Base-by-base conservation (phyloP, 2,329 filamentous ascomycete genomes). In the Sphaceloma murrayae region DNA sequence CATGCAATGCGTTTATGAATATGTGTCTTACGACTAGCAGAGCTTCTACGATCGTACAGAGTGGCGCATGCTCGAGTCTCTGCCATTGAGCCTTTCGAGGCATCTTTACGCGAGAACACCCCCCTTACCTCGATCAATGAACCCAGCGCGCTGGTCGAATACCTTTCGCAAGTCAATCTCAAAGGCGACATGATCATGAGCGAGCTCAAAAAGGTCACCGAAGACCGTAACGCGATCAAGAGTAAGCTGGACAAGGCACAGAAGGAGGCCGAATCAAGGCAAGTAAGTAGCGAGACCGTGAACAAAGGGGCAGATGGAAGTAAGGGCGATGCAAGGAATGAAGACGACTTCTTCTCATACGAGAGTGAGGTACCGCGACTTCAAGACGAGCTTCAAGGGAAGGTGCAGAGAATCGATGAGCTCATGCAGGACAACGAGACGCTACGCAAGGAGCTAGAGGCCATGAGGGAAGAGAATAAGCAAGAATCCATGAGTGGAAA, bases 141-240 rank as follows among this genome's bases (percentile, higher is more conserved):
- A 48, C 85, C 89, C 0, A 76, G 78, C 43, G 82, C 87, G 2
- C 70, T 98, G 24, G 75, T 87, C 5, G 89, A 96, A 62, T 98
- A 95, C 57, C 71, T 98, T 19, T 86, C 82, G 53, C 86, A 95
- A 62, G 66, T 94, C 30, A 89, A 80, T 49, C 63, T 88, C 43
- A 89, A 93, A 58, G 80, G 81, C 31, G 85, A 94, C 55, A 93
- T 98, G 84, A 80, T 94, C 2, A 80, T 93, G 75, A 83, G 94
- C 34, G 91, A 98, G 63, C 70, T 95, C 46, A 95, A 93, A 65
- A 74, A 86, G 9, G 78, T 96, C 0, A 82, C 86, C 0, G 74
- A 75, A 3, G 56, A 96, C 58, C 81, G 83, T 48, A 85, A 94
- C 49, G 76, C 78, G 11, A 70, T 83, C 49, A 89, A 86, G 61